Base-by-base conservation (phyloP, 805 yeast genomes). In the Metschnikowia arizonensis region DNA sequence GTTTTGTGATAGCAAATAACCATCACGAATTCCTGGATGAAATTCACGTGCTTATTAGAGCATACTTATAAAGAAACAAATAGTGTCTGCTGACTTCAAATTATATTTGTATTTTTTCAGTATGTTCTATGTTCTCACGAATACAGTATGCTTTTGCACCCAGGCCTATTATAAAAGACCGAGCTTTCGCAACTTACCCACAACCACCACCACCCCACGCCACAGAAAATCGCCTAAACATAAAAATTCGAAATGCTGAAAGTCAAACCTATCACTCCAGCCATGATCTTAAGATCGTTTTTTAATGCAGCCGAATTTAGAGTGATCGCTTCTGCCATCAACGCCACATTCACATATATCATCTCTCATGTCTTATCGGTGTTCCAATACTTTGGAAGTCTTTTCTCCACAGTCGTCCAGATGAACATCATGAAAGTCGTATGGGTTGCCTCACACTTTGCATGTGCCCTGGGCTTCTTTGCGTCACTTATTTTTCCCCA, bases 191-290 rank as follows among this genome's bases (percentile, higher is more conserved):
- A 37, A 14, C 25, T 12, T 18, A 15, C 10, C 19, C 25, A 17
- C 9, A 6, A 7, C 21, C 34, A 32, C 34, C 25, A 1, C 33
- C 43, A 7, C 11, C 36, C n/a, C n/a, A n/a, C n/a, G n/a, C n/a
- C n/a, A n/a, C n/a, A n/a, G n/a, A n/a, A n/a, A n/a, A n/a, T n/a
- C n/a, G n/a, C n/a, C n/a, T n/a, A n/a, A n/a, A n/a, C n/a, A n/a
- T n/a, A n/a, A n/a, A n/a, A n/a, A n/a, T 33, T 21, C 25, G 15
- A 21, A 38, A 49, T 49, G 52, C 48, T 40, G 30, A 33, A 42
- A 46, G 52, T 49, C 29, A 49, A 47, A 19, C 55, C 55, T 6
- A 29, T 51, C 24, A 51, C 53, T 19, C 51, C 47, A 18, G 17
- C 36, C 17, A 51, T 51, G 55, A 43, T 47, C 41, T 40, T 40